These are phyloP conservation scores for Glycine soja DNA, from an alignment of 306 rosid species.

Conservation along the genomic window DNA sequence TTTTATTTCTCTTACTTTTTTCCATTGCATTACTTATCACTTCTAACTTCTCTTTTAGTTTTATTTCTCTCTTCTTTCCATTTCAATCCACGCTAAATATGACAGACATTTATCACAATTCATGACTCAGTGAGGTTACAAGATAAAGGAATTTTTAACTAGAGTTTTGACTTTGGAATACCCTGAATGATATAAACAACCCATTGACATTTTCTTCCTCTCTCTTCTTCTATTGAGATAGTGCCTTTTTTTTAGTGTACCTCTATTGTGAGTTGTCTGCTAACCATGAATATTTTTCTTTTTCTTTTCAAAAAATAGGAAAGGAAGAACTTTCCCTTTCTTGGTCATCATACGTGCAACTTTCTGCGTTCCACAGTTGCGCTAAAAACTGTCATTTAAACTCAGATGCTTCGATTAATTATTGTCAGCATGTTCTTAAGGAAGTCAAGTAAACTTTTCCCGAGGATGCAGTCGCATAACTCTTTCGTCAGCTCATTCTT, in stretches of 20 bases:
- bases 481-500: constrained; percentile 11
- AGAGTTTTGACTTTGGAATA: neutral
- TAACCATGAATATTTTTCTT: no score
- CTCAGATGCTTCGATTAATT: constrained; percentile 1
- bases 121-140: neutral
- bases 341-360: neutral
- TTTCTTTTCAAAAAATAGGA: no score
- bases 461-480: neutral
- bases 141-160: neutral
- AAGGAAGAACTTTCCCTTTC: neutral
- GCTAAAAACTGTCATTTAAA: constrained; percentile 7
- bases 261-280: no score
- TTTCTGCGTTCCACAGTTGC: neutral
- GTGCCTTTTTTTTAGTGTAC: no score
- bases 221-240: no score
- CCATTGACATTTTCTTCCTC: neutral
- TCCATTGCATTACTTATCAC: no score
- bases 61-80: neutral
- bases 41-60: no score
- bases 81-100: neutral
- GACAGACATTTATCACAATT: neutral
- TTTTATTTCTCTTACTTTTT: no score
- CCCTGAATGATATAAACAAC: no score
- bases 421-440: neutral
- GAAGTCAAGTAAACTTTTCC: constrained; percentile 13